A percentile compares a stretch with the other conserved stretches of the same genome.
phyloP scores from a whole-genome alignment of 2,329 filamentous ascomycete species.

The Emergomyces africanus region DNA sequence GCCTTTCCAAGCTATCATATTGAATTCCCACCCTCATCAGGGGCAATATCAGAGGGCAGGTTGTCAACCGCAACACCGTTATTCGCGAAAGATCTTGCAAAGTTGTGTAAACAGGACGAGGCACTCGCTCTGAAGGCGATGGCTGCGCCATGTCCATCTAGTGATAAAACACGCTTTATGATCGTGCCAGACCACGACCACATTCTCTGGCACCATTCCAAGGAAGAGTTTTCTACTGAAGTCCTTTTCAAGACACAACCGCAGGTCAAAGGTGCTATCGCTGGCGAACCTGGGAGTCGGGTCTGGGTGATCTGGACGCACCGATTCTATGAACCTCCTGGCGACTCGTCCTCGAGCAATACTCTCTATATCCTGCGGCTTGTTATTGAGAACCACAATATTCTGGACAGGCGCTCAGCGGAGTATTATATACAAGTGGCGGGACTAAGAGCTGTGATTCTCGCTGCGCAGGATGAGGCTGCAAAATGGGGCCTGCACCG shows the following conservation, averaged over 20 bases:
- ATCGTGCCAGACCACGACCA: slow-evolving; percentile 15
- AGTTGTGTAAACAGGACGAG: slow-evolving; percentile 6
- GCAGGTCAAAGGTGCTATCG: slow-evolving; percentile 12
- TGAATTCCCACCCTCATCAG: slow-evolving; percentile 7
- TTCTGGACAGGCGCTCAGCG: not conserved
- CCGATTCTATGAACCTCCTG: slow-evolving; percentile 13
- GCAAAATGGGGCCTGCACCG: slow-evolving; percentile 11
- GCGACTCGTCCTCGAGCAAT: slow-evolving; percentile 4
- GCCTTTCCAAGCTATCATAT: slow-evolving; percentile 12
- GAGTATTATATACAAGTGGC: slow-evolving; percentile 6
- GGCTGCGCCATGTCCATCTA: not conserved
- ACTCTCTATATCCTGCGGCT: slow-evolving; percentile 12
- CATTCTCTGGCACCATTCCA: slow-evolving; percentile 14
- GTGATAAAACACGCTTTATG: slow-evolving; percentile 6
- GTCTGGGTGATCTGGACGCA: slow-evolving; percentile 16
- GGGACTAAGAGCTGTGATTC: slow-evolving; percentile 11
- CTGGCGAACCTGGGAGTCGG: slow-evolving; percentile 10
- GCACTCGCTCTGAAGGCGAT: slow-evolving; percentile 2
- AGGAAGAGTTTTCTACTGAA: slow-evolving; percentile 13
- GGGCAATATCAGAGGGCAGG: not conserved
- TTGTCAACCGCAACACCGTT: not conserved
- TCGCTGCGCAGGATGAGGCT: slow-evolving; percentile 14
- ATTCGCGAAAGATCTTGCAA: not conserved
- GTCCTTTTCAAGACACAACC: slow-evolving; percentile 10
- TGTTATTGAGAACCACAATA: slow-evolving; percentile 7